Evolutionary conservation across 2,329 filamentous ascomycete species (phyloP), one percentile per base, ranked within the genome.

Genomic region (Penicillium sp.): DNA sequence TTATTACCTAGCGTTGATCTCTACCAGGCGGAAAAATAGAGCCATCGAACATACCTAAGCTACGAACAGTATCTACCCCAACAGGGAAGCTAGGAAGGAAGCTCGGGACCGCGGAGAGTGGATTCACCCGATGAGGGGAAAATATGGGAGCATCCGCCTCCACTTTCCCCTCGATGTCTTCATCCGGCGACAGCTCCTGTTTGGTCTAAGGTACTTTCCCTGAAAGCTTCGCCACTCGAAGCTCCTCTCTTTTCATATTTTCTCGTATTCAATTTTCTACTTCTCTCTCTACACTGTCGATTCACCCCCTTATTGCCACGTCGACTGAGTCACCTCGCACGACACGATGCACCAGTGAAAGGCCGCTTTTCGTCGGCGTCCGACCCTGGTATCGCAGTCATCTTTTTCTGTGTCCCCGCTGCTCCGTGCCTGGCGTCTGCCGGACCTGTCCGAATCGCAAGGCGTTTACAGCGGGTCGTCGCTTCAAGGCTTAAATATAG

Each of bases 301-400:
- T 11, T 16, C 20, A 41, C 31, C 50, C 50, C 47, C 39, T 46
- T 48, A 48, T 57, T 49, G 36, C 33, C 41, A 48, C 52, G 25
- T 39, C 44, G 16, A 54, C 50, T 22, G 10, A 41, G 20, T 44
- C 27, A 48, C 51, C 44, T 57, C 38, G 45, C 58, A 53, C 54
- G 45, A 54, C 50, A 55, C 58, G 53, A 58, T 58, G 51, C 54
- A 40, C 50, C 55, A 45, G 56, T 63, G 56, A 60, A 49, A 41
- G 44, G 44, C 48, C 46, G 38, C 36, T 59, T 60, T 54, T 61
- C 59, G 54, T 64, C 46, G 41, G 31, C 44, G 48, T 54, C 54
- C 50, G 55, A 47, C 43, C 49, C 54, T 56, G 60, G 57, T 63
- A 59, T 51, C 57, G 62, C 61, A 54, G 50, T 38, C 16, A n/a